Evolutionary conservation across 1,284 basidiomycete species (phyloP).

Genomic region (Trametes polyzona): DNA sequence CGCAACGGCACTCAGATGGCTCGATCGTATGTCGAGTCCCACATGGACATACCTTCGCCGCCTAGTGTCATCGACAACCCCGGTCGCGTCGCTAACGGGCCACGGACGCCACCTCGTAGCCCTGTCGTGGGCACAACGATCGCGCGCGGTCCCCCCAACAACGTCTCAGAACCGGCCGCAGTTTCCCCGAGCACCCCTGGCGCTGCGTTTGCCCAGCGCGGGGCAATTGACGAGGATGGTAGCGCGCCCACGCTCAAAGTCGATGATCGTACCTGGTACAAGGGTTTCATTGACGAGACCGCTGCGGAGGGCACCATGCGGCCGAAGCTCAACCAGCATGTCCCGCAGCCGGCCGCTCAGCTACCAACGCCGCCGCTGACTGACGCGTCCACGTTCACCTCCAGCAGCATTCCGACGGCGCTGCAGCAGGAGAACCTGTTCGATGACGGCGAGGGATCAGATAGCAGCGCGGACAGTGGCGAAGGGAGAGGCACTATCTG

Average conservation of each 20-base stretch:
- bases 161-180: not conserved
- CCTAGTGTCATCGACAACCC: slow-evolving; percentile 1
- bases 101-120: slow-evolving; percentile 56
- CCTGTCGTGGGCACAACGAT: slow-evolving; percentile 45
- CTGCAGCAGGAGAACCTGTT: slow-evolving; percentile 2
- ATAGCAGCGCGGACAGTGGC: slow-evolving; percentile 45
- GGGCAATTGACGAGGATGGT: slow-evolving; percentile 21
- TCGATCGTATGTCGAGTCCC: slow-evolving; percentile 12
- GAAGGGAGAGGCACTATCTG: slow-evolving; percentile 44
- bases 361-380: slow-evolving; percentile 22
- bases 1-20: slow-evolving; percentile 2
- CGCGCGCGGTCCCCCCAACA: not conserved
- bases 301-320: slow-evolving; percentile 26
- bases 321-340: slow-evolving; percentile 11
- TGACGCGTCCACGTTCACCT: slow-evolving; percentile 12
- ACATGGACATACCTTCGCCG: slow-evolving; percentile 3
- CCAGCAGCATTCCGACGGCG: not conserved
- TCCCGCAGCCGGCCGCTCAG: slow-evolving; percentile 15
- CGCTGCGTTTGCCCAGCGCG: slow-evolving; percentile 14
- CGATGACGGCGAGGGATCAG: slow-evolving; percentile 45
- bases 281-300: slow-evolving; percentile 29
- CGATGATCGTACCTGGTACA: slow-evolving; percentile 22
- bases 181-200: slow-evolving; percentile 10
- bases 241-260: slow-evolving; percentile 13
- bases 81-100: slow-evolving; percentile 3